phyloP scores from a whole-genome alignment of 2,329 filamentous ascomycete species.

The Xylariaceae sp. region DNA sequence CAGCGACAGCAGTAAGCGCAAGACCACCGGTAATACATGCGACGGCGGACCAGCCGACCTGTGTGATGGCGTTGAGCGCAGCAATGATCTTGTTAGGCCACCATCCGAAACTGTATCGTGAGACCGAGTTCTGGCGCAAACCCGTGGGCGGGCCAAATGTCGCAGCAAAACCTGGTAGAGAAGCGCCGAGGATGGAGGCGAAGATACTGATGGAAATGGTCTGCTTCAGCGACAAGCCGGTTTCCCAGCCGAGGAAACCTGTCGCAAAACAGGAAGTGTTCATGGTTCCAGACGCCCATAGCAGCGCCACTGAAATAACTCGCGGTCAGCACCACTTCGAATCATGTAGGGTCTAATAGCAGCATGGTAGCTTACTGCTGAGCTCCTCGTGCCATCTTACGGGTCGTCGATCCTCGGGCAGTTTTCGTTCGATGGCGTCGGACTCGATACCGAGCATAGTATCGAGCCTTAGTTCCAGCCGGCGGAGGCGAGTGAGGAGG shows the following conservation, averaged over 20 bases:
- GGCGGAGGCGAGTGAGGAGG: constrained; percentile 13
- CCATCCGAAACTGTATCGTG: constrained; percentile 46
- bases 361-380: constrained; percentile 24
- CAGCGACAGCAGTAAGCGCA: constrained; percentile 42
- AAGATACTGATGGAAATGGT: constrained; percentile 43
- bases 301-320: constrained; percentile 36
- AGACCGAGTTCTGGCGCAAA: constrained; percentile 46
- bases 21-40: constrained; percentile 48
- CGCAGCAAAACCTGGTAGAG: constrained; percentile 44
- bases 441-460: constrained; percentile 45
- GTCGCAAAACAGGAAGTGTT: constrained; percentile 48
- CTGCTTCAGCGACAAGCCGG: constrained; percentile 42
- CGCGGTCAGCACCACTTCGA: background rate
- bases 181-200: constrained; percentile 40
- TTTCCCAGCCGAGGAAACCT: constrained; percentile 46
- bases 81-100: constrained; percentile 47
- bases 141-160: constrained; percentile 47
- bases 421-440: constrained; percentile 41
- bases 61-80: constrained; percentile 43
- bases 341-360: background rate
- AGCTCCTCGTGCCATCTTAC: constrained; percentile 24
- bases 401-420: constrained; percentile 40
- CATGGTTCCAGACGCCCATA: constrained; percentile 49
- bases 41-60: constrained; percentile 48
- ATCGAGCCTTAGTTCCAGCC: constrained; percentile 34